These are phyloP conservation scores for Achaetomiella virescens DNA, from an alignment of 495 filamentous ascomycete species.

Conservation along the genomic window DNA sequence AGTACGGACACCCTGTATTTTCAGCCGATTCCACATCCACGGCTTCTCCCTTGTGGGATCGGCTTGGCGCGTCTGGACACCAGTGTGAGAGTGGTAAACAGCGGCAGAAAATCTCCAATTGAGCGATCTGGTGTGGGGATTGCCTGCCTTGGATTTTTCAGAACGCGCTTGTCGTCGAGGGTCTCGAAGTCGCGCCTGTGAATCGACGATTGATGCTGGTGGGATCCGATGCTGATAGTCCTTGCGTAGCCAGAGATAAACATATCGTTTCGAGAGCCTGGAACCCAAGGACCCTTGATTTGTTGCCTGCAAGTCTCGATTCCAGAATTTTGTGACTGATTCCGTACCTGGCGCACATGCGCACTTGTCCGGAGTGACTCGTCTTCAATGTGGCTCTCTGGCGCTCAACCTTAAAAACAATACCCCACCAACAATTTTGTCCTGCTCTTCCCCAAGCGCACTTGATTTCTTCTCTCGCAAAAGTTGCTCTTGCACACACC, in stretches of 20 bases:
- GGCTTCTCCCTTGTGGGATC: not conserved
- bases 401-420: not conserved
- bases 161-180: not conserved
- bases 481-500: not conserved
- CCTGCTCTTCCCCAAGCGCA: constrained; percentile 4
- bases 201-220: not conserved
- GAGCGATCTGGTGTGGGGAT: not conserved
- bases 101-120: constrained; percentile 14
- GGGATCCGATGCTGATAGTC: not conserved
- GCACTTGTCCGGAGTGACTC: too few relatives aligned
- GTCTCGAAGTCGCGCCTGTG: not conserved
- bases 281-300: too few relatives aligned
- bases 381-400: not conserved
- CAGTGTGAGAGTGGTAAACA: constrained; percentile 14
- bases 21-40: too few relatives aligned
- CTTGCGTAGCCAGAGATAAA: too few relatives aligned
- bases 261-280: not conserved
- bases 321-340: too few relatives aligned
- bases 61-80: not conserved
- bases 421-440: constrained; percentile 23
- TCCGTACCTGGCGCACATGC: too few relatives aligned
- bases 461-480: not conserved
- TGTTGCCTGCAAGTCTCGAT: too few relatives aligned
- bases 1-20: too few relatives aligned
- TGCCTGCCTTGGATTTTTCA: constrained; percentile 2